Conservation (phyloP, 129 eudicot species). For the Smallanthus sonchifolius region DNA sequence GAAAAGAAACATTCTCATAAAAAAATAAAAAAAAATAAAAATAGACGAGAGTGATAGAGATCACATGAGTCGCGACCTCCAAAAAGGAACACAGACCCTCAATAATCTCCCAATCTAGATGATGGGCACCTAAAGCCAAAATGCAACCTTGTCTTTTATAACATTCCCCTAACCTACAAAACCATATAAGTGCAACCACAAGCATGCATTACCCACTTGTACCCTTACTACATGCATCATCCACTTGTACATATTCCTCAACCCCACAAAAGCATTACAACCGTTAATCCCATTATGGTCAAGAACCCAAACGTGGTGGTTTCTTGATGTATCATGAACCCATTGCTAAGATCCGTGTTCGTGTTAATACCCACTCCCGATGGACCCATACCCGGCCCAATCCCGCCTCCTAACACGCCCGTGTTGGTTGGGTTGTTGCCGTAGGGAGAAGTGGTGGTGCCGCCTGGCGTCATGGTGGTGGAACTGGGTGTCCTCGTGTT, state of each 20-base stretch:
- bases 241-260: slow-evolving; percentile 22
- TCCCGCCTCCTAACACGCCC: slow-evolving; percentile 30
- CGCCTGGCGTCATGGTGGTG: slow-evolving; percentile 31
- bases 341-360: slow-evolving; percentile 32
- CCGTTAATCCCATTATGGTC: neutral
- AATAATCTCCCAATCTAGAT: slow-evolving; percentile 7
- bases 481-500: slow-evolving; percentile 27
- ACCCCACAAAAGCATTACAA: slow-evolving; percentile 29
- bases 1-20: neutral
- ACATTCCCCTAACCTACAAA: slow-evolving; percentile 21
- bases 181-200: neutral
- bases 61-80: slow-evolving; percentile 15
- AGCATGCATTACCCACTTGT: neutral
- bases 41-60: neutral
- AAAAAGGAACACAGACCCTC: slow-evolving; percentile 9
- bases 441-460: slow-evolving; percentile 28
- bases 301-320: slow-evolving; percentile 10
- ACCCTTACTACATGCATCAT: slow-evolving; percentile 21
- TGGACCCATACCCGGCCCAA: slow-evolving; percentile 27
- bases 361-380: slow-evolving; percentile 15
- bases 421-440: slow-evolving; percentile 39
- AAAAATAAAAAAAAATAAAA: neutral
- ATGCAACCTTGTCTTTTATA: slow-evolving; percentile 19
- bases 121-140: slow-evolving; percentile 16
- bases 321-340: slow-evolving; percentile 15